Percentiles rank a stretch among this genome's conserved stretches.
Evolutionary conservation across 768 basidiomycete genomes (phyloP).

Genomic region (Boletales sp.): DNA sequence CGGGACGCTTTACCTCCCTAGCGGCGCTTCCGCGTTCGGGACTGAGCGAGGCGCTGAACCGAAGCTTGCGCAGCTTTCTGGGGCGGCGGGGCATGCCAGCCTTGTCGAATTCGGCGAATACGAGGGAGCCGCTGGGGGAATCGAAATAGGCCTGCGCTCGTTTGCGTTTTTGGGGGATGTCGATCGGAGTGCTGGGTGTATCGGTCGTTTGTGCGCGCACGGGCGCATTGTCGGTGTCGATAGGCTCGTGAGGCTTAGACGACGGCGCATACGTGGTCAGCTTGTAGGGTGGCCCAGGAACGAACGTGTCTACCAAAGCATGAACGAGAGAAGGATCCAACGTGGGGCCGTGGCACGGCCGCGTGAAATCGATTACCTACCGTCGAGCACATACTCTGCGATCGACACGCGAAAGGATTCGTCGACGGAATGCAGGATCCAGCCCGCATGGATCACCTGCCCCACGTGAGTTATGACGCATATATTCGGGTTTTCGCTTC

Average conservation of each 20-base stretch:
- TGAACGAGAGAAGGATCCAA: background rate
- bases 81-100: conserved; percentile 29
- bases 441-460: conserved; percentile 29
- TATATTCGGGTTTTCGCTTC: background rate
- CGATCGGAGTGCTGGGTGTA: conserved; percentile 24
- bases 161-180: conserved; percentile 24
- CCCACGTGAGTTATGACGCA: conserved; percentile 1
- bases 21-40: conserved; percentile 7
- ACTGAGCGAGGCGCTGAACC: conserved; percentile 23
- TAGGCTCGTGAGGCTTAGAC: background rate
- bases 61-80: conserved; percentile 25
- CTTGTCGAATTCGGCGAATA: conserved; percentile 29
- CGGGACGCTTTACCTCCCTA: background rate
- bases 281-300: conserved; percentile 18
- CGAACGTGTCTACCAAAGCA: conserved; percentile 14
- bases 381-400: conserved; percentile 28
- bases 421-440: conserved; percentile 29
- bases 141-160: conserved; percentile 27
- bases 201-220: conserved; percentile 8
- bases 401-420: conserved; percentile 24
- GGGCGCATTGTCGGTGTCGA: background rate
- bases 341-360: conserved; percentile 1
- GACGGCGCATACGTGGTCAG: conserved; percentile 1
- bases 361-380: conserved; percentile 9
- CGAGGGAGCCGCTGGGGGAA: conserved; percentile 23